These are phyloP conservation scores for Gossypium herbaceum DNA, from an alignment of 345 rosid genomes.

Conservation along the genomic window DNA sequence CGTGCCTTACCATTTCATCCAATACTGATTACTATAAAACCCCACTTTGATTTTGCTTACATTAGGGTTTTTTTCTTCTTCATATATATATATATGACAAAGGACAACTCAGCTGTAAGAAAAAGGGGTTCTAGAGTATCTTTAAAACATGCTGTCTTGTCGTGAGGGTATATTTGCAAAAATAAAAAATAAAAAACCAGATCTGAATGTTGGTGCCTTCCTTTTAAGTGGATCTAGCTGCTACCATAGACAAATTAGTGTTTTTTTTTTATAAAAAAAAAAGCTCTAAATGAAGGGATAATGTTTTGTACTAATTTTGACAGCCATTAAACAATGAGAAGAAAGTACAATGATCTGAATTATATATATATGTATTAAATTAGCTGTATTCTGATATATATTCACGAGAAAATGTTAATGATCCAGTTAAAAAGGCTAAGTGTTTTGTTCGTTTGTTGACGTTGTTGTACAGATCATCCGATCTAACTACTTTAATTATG, in stretches of 20 bases:
- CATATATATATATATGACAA: not conserved
- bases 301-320: not conserved
- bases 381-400: slow-evolving; percentile 13
- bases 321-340: not conserved
- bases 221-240: slow-evolving; percentile 5
- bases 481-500: slow-evolving; percentile 11
- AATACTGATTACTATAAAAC: too few relatives aligned
- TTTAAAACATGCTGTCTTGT: slow-evolving; percentile 21
- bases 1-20: not conserved
- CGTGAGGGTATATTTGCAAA: slow-evolving; percentile 17
- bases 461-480: slow-evolving; percentile 16
- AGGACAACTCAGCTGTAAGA: not conserved
- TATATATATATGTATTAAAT: not conserved
- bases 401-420: slow-evolving; percentile 19
- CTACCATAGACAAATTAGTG: not conserved
- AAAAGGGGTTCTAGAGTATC: slow-evolving; percentile 4
- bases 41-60: not conserved
- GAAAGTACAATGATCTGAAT: not conserved
- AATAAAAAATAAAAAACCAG: not conserved
- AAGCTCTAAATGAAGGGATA: not conserved
- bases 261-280: too few relatives aligned
- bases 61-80: not conserved
- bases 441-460: slow-evolving; percentile 13
- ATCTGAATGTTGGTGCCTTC: not conserved
- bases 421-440: slow-evolving; percentile 16